A percentile compares a stretch with the other conserved stretches of the same genome.
phyloP scores from a whole-genome alignment of 1,139 yeast genomes.

The Saccharomyces hybrid region DNA sequence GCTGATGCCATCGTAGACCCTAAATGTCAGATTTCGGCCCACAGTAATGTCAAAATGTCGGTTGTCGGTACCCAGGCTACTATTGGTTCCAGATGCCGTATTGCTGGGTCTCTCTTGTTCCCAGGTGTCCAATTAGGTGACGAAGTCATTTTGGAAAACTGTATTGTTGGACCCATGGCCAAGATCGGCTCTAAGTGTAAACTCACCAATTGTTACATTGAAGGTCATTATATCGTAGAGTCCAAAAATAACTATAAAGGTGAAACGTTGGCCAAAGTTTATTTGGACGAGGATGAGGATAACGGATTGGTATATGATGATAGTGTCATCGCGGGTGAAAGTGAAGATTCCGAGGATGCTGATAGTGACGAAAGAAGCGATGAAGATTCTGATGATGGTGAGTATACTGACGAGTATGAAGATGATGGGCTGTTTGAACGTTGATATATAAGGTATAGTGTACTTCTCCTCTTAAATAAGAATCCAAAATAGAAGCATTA shows the following conservation, averaged over 20 bases:
- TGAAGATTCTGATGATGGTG: constrained; percentile 34
- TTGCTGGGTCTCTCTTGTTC: constrained; percentile 77
- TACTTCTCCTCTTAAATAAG: background rate
- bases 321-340: constrained; percentile 16
- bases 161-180: constrained; percentile 70
- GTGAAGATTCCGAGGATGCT: constrained; percentile 15
- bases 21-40: constrained; percentile 56
- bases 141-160: constrained; percentile 73
- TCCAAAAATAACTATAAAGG: constrained; percentile 66
- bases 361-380: constrained; percentile 26
- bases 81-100: constrained; percentile 79
- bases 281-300: constrained; percentile 41
- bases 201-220: constrained; percentile 75
- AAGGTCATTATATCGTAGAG: constrained; percentile 63
- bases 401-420: constrained; percentile 38
- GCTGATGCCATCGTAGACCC: constrained; percentile 73
- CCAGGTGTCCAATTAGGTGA: constrained; percentile 70
- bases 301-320: constrained; percentile 30
- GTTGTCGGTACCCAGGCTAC: constrained; percentile 70
- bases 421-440: constrained; percentile 43
- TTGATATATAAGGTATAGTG: constrained; percentile 13
- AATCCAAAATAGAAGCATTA: background rate
- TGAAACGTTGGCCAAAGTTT: constrained; percentile 65
- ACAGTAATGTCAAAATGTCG: constrained; percentile 76
- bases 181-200: constrained; percentile 51